A percentile compares a stretch with the other conserved stretches of the same genome.
Evolutionary conservation across 169 alveolate genomes (phyloP).

Genomic region (Eimeria acervulina): DNA sequence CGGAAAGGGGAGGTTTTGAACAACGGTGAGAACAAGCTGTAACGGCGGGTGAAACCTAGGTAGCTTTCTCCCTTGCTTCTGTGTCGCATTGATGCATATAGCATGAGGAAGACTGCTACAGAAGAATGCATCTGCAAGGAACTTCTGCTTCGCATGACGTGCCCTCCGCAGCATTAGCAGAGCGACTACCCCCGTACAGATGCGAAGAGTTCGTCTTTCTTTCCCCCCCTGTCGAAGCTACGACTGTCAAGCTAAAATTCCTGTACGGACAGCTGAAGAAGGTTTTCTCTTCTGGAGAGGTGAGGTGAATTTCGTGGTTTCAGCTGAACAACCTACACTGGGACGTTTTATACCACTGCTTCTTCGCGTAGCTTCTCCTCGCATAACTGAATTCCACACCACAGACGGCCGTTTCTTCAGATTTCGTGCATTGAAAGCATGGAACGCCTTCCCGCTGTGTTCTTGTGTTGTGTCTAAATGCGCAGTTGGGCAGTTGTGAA

Average conservation of each 20-base stretch:
- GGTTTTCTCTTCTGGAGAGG: constrained; percentile 71
- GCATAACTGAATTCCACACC: not conserved
- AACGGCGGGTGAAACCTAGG: not conserved
- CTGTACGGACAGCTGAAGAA: constrained; percentile 51
- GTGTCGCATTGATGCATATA: not conserved
- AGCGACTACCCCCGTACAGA: constrained; percentile 78
- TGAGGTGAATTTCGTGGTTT: not conserved
- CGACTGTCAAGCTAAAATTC: constrained; percentile 56
- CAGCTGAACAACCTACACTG: not conserved
- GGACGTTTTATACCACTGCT: not conserved
- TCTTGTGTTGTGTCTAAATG: not conserved
- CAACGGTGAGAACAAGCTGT: constrained; percentile 37
- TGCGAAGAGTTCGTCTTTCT: constrained; percentile 81
- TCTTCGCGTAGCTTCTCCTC: not conserved
- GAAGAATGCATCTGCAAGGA: not conserved
- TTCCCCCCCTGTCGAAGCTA: constrained; percentile 78
- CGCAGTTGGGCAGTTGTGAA: constrained; percentile 82
- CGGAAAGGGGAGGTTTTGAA: constrained; percentile 64
- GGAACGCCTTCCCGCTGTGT: not conserved
- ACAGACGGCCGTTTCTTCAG: not conserved
- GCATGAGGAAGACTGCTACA: not conserved
- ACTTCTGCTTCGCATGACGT: not conserved
- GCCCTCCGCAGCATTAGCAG: constrained; percentile 76
- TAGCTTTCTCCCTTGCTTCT: not conserved
- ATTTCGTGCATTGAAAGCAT: not conserved